Conservation (phyloP, 495 filamentous ascomycete species). For the Neurospora sp. region DNA sequence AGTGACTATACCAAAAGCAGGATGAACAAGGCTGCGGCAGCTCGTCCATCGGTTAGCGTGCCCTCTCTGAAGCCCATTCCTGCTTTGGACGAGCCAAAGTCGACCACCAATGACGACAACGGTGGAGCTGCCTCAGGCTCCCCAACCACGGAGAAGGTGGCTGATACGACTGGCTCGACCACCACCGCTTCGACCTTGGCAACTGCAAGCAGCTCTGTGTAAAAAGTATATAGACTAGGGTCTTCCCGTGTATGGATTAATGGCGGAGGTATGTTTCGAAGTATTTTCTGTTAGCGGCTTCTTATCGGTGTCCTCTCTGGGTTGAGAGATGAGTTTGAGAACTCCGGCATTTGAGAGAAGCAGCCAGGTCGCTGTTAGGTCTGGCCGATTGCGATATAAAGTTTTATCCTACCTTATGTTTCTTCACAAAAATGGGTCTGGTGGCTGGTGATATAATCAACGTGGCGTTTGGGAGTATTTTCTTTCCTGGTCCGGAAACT, state of each 20-base stretch:
- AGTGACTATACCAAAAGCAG: constrained; percentile 57
- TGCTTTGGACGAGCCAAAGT: constrained; percentile 32
- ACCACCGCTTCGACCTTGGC: not conserved
- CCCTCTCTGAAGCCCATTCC: constrained; percentile 24
- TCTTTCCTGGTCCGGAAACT: not conserved
- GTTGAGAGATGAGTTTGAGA: not conserved
- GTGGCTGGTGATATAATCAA: constrained; percentile 2
- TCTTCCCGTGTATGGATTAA: not conserved
- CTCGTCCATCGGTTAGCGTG: constrained; percentile 25
- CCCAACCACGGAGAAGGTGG: constrained; percentile 22
- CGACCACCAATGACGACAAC: constrained; percentile 23
- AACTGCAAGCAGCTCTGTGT: constrained; percentile 10
- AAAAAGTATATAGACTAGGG: constrained; percentile 15
- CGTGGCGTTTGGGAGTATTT: constrained; percentile 1
- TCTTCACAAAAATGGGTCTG: constrained; percentile 5
- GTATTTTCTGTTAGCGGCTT: not conserved
- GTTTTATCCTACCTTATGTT: constrained; percentile 1
- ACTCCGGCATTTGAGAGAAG: not conserved
- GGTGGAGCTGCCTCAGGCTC: constrained; percentile 19
- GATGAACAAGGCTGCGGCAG: constrained; percentile 36
- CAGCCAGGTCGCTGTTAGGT: constrained; percentile 1
- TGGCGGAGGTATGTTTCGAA: not conserved
- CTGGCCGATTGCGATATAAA: not conserved
- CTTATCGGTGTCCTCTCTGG: not conserved
- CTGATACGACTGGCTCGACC: constrained; percentile 10